Conservation (phyloP, 2,329 filamentous ascomycete species). For the Xylariaceae sp. region DNA sequence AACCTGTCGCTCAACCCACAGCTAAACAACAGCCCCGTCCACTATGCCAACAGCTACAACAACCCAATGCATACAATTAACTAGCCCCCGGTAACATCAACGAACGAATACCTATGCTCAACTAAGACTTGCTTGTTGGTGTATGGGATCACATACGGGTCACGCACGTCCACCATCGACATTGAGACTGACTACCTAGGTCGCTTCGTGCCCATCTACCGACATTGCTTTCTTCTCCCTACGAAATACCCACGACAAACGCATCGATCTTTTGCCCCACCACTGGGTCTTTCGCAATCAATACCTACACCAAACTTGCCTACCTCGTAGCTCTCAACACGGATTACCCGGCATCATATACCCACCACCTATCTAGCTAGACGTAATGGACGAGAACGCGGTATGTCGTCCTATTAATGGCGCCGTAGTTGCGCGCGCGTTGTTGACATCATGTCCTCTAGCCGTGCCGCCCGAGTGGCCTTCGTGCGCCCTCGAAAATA, state of each 20-base stretch:
- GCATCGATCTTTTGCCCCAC: neutral
- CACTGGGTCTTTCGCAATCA: constrained; percentile 8
- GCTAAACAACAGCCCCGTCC: neutral
- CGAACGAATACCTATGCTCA: neutral
- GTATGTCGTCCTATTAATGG: constrained; percentile 16
- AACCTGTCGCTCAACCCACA: neutral
- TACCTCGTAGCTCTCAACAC: neutral
- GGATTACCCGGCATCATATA: constrained; percentile 2
- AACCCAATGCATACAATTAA: neutral
- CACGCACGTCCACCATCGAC: constrained; percentile 3
- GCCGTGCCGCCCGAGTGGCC: constrained; percentile 18
- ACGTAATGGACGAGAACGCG: constrained; percentile 26
- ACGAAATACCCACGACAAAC: too few relatives aligned
- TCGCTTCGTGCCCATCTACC: neutral
- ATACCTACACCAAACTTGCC: constrained; percentile 3
- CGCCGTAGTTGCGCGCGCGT: neutral
- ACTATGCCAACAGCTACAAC: neutral
- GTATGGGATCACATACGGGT: neutral
- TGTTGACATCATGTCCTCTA: constrained; percentile 13
- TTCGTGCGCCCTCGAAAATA: constrained; percentile 25
- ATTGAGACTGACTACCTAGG: neutral
- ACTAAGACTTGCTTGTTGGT: neutral
- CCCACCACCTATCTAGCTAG: neutral
- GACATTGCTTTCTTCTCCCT: constrained; percentile 11
- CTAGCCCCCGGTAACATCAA: neutral